A percentile compares a stretch with the other conserved stretches of the same genome.
phyloP scores from a whole-genome alignment of 768 basidiomycete species.

The Jaapia argillacea region DNA sequence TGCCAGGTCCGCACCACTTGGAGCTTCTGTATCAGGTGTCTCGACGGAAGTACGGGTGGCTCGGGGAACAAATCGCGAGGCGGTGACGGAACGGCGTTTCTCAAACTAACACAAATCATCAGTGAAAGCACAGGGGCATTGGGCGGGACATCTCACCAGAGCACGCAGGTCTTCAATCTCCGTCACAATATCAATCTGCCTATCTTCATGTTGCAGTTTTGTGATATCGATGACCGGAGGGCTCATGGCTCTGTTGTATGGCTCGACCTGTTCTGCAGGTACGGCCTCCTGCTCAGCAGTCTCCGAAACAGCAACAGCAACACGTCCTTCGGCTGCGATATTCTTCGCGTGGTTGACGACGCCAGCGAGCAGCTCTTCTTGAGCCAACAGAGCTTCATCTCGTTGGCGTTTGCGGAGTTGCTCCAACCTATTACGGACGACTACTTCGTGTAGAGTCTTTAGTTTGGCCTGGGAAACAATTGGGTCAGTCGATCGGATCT shows the following conservation, averaged over 20 bases:
- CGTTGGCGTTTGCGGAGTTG: constrained; percentile 93
- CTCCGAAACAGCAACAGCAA: constrained; percentile 22
- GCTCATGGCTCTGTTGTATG: constrained; percentile 82
- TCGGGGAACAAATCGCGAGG: constrained; percentile 83
- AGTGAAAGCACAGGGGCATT: constrained; percentile 6
- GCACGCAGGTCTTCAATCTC: constrained; percentile 52
- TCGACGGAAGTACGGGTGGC: constrained; percentile 51
- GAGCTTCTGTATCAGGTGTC: constrained; percentile 41
- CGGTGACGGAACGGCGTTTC: constrained; percentile 72
- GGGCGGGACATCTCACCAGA: constrained; percentile 34
- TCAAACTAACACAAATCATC: constrained; percentile 40
- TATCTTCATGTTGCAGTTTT: constrained; percentile 64
- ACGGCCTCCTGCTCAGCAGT: constrained; percentile 23
- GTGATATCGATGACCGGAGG: constrained; percentile 67
- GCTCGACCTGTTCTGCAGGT: constrained; percentile 57
- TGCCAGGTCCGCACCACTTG: constrained; percentile 64
- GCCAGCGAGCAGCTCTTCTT: constrained; percentile 80
- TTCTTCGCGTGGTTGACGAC: constrained; percentile 39
- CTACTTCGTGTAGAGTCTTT: constrained; percentile 88
- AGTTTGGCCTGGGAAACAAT: constrained; percentile 63
- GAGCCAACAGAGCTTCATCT: constrained; percentile 90
- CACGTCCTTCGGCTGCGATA: constrained; percentile 36
- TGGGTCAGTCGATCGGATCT: constrained; percentile 1
- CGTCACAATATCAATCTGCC: constrained; percentile 69
- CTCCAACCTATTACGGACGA: constrained; percentile 91